Evolutionary conservation across 2,329 filamentous ascomycete genomes (phyloP).

Genomic region (Aspergillus versicolor): DNA sequence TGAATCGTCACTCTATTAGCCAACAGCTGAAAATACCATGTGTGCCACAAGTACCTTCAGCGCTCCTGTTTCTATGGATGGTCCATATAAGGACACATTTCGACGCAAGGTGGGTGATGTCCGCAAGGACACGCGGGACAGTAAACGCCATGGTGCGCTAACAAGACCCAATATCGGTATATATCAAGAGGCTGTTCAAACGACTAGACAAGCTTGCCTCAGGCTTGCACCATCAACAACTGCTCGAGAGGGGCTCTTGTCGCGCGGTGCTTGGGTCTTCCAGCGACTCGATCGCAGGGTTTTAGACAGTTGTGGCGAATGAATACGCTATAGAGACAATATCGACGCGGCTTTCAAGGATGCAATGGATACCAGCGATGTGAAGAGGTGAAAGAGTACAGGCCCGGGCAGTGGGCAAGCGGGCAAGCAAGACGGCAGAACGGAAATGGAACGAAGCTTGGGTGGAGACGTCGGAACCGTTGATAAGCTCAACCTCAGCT

Average conservation of each 20-base stretch:
- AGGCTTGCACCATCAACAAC: background rate
- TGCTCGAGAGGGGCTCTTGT: background rate
- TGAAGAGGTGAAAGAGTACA: background rate
- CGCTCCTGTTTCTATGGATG: slow-evolving; percentile 83
- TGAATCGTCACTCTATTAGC: slow-evolving; percentile 11
- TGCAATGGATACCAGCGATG: background rate
- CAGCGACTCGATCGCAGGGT: background rate
- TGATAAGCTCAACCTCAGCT: slow-evolving; percentile 3
- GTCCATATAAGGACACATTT: slow-evolving; percentile 90
- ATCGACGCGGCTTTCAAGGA: background rate
- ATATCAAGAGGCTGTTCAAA: background rate
- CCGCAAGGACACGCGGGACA: slow-evolving; percentile 73
- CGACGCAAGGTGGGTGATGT: slow-evolving; percentile 79
- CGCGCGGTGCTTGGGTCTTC: background rate
- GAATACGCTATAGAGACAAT: background rate
- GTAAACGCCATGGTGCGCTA: background rate
- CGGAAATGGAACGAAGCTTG: slow-evolving; percentile 1
- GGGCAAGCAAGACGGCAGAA: background rate
- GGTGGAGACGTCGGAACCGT: slow-evolving; percentile 1
- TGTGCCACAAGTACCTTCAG: slow-evolving; percentile 62
- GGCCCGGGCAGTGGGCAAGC: background rate
- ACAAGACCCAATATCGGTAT: background rate
- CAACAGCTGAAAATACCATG: slow-evolving; percentile 1
- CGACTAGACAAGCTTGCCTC: background rate
- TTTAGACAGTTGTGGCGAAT: background rate